Base-by-base conservation (phyloP, 1,139 yeast species). In the Maudiozyma humilis region DNA sequence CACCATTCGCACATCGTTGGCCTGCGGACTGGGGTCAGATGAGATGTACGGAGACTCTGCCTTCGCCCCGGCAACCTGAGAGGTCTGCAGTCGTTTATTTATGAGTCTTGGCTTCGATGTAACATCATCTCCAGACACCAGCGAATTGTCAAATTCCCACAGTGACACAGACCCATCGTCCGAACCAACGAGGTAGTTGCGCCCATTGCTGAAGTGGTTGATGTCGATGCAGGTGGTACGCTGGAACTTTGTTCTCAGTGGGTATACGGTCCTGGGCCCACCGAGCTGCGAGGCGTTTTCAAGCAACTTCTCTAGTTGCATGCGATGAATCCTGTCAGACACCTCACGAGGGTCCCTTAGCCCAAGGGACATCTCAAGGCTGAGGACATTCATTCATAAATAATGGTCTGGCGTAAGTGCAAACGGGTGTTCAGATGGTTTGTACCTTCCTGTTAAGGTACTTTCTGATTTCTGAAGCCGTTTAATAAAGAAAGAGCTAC, bases 111-210 rank as follows among this genome's bases (percentile, higher is more conserved):
- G 10, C 15, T 40, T 17, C 3, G 10, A 23, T 14, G 38, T n/a
- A 2, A 14, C 37, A 27, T 27, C 32, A 30, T 34, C 20, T 6
- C 13, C 10, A 17, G 19, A n/a, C 14, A 15, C 16, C 2, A 56
- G 54, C 4, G 57, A 51, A 4, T 60, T 58, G 20, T 59, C 56
- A 25, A 73, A 47, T 42, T 78, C 78, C 87, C 87, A 82, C 25
- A 82, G 50, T 44, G 76, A 76, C 13, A 88, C 70, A 3, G 82
- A 71, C 0, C 91, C 80, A 56, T 87, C 94, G 2, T 87, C 86
- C 36, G 86, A 78, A 0, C 93, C 95, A 36, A 87, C 76, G 4
- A 88, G 62, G 48, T 86, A 53, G 49, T 65, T 81, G 47, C 67
- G 59, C 6, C 75, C 75, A 0, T 64, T 61, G 8, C 38, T 33